Percentiles rank a stretch among this genome's conserved stretches.
Evolutionary conservation across 2,329 filamentous ascomycete genomes (phyloP).

Genomic region (Emergomyces orientalis): DNA sequence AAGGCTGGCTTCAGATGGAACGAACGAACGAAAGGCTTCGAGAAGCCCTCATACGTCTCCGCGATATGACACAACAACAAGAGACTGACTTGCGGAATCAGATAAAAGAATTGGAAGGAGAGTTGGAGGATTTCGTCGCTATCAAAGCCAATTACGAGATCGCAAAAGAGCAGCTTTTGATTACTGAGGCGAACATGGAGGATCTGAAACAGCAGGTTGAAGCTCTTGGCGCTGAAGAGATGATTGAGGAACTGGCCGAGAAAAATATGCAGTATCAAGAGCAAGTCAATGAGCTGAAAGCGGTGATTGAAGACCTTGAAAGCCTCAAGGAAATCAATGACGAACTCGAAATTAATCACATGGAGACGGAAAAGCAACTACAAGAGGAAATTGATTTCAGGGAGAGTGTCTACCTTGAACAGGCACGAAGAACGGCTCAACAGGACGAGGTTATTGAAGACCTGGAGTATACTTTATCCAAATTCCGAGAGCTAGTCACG

Average conservation of each 20-base stretch:
- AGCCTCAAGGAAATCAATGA: slow-evolving; percentile 86
- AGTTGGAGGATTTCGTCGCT: slow-evolving; percentile 57
- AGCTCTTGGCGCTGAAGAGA: slow-evolving; percentile 78
- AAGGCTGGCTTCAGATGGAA: slow-evolving; percentile 87
- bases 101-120: slow-evolving; percentile 63
- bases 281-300: slow-evolving; percentile 71
- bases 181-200: slow-evolving; percentile 65
- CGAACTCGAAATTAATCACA: slow-evolving; percentile 85
- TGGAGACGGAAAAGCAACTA: slow-evolving; percentile 87
- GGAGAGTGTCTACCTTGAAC: slow-evolving; percentile 74
- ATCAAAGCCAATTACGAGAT: slow-evolving; percentile 61
- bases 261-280: slow-evolving; percentile 77
- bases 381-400: slow-evolving; percentile 88
- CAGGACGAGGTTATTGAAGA: slow-evolving; percentile 77
- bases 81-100: slow-evolving; percentile 70
- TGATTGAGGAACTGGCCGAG: slow-evolving; percentile 85
- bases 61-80: slow-evolving; percentile 78
- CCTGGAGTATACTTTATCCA: slow-evolving; percentile 77
- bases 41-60: slow-evolving; percentile 72
- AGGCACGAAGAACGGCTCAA: slow-evolving; percentile 59
- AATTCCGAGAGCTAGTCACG: slow-evolving; percentile 81
- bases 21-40: slow-evolving; percentile 78
- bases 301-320: slow-evolving; percentile 77
- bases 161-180: slow-evolving; percentile 62
- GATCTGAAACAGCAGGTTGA: slow-evolving; percentile 88